Evolutionary conservation across 305 asterid genomes (phyloP).

Genomic region (Striga hermonthica): DNA sequence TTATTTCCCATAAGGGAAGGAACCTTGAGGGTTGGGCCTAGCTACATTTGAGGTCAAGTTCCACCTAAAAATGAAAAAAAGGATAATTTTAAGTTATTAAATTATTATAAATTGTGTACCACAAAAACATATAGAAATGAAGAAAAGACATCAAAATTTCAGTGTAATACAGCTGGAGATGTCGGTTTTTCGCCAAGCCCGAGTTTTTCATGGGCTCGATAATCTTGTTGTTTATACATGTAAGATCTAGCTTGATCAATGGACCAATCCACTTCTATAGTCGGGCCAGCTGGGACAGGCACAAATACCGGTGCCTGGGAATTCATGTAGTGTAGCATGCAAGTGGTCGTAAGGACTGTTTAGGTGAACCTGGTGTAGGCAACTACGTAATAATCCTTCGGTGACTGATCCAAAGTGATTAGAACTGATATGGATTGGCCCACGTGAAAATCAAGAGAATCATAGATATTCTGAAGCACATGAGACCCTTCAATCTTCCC

Average conservation of each 20-base stretch:
- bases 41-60: conserved; percentile 69
- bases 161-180: no score
- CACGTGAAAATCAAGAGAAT: conserved; percentile 54
- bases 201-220: no score
- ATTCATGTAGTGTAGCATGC: conserved; percentile 49
- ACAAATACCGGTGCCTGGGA: conserved; percentile 43
- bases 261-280: conserved; percentile 44
- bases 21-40: conserved; percentile 77
- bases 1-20: conserved; percentile 59
- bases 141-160: no score
- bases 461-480: conserved; percentile 47
- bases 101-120: no score
- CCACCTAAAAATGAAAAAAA: conserved; percentile 42
- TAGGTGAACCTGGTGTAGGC: conserved; percentile 52
- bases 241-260: conserved; percentile 56
- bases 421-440: conserved; percentile 62
- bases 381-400: conserved; percentile 58
- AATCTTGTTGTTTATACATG: no score
- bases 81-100: no score
- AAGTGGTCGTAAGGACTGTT: conserved; percentile 35
- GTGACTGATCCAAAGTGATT: conserved; percentile 56
- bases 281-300: conserved; percentile 46
- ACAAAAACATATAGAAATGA: no score
- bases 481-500: conserved; percentile 69
- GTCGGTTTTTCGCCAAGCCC: no score